Conservation (phyloP, 2,329 filamentous ascomycete genomes). For the Pezicula carpinea region DNA sequence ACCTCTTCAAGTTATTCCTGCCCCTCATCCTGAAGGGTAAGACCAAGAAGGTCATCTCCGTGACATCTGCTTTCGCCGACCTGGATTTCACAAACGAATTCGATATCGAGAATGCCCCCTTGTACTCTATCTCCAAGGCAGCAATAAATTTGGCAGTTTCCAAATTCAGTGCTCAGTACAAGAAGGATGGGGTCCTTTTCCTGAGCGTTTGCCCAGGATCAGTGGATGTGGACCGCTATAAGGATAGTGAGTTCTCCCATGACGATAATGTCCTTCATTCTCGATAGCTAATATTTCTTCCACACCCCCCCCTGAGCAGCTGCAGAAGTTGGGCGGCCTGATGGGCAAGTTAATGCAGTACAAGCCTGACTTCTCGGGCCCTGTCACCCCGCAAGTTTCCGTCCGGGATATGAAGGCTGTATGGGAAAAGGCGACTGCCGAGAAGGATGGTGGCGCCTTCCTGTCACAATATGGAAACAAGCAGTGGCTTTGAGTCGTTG, state of each 20-base stretch:
- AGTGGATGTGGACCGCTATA: constrained; percentile 3
- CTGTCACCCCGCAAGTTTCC: constrained; percentile 15
- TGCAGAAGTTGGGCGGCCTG: constrained; percentile 11
- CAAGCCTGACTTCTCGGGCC: constrained; percentile 20
- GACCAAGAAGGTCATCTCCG: constrained; percentile 48
- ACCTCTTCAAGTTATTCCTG: constrained; percentile 47
- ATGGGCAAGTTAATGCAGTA: constrained; percentile 15
- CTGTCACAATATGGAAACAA: constrained; percentile 7
- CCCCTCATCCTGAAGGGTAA: constrained; percentile 46
- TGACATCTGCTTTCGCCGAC: constrained; percentile 45
- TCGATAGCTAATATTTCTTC: background rate
- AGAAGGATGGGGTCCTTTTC: constrained; percentile 47
- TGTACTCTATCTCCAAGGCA: constrained; percentile 46
- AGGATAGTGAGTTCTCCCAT: background rate
- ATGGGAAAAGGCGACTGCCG: constrained; percentile 17
- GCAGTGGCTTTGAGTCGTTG: constrained; percentile 4
- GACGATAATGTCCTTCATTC: background rate
- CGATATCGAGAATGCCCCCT: constrained; percentile 29
- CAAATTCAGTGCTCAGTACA: constrained; percentile 47
- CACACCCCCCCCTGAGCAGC: background rate
- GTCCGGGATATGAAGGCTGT: constrained; percentile 12
- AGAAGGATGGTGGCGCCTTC: constrained; percentile 4
- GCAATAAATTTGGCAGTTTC: constrained; percentile 46
- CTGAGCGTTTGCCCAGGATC: constrained; percentile 44
- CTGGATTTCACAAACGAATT: constrained; percentile 34